Evolutionary conservation across 441 rosid species (phyloP), one percentile per base, ranked within the genome.

Genomic region (Arabidopsis hybrid): DNA sequence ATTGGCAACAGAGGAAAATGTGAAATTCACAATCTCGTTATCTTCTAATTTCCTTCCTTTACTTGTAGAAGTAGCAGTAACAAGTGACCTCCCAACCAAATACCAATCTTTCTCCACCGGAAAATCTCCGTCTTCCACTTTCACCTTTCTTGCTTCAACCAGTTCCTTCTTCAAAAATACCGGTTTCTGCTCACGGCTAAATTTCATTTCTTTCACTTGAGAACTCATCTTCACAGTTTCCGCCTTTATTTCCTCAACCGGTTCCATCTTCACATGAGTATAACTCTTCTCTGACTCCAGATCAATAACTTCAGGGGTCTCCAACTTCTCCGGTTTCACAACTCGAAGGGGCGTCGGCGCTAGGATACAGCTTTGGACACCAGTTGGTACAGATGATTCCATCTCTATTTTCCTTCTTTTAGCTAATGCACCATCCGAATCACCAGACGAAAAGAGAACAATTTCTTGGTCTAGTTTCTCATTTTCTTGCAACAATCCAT

Each of bases 41-140:
- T 84, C 85, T 57, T 72, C 78, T 76, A 86, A 11, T 60, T 82
- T 89, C 70, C 85, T 86, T 51, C 92, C 95, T 84, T 86, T 87
- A 2, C 83, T 73, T 7, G 91, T 87, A 3, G 92, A 87, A 55
- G 83, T 65, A 38, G 81, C 89, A 1, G 81, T 85, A 2, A 89
- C 85, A 69, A 86, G 74, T 11, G 83, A 72, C 38, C 89, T 75
- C 26, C 89, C 95, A 12, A 85, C 92, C 71, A 88, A 79, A 67
- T 56, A 84, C 89, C 91, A 86, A 39, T 86, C 88, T 0, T 69
- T 60, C 21, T 86, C 87, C 67, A 82, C 85, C 0, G 86, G 86
- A 3, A 85, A 85, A 49, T 89, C 92, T 0, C 82, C 78, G 2
- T 80, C 87, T 34, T 88, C 87, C 49, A 85, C 84, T 11, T 60